Evolutionary conservation across 495 filamentous ascomycete genomes (phyloP), one percentile per base, ranked within the genome.

Genomic region (Lepraria neglecta): DNA sequence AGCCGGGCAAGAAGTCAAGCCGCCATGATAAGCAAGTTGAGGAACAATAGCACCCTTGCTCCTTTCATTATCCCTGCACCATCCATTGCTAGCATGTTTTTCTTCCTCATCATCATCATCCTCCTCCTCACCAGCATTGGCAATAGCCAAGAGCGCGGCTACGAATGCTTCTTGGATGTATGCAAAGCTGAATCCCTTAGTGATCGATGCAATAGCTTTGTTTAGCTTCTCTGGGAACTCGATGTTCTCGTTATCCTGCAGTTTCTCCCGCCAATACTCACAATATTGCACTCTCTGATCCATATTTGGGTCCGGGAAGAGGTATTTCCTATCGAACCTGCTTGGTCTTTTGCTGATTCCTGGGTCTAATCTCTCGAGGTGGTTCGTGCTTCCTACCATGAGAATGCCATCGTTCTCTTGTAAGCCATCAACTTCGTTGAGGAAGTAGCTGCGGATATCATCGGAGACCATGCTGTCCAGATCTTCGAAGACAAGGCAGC

Each of bases 371-470:
- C 71, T 67, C 2, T 83, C 82, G 15, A 84, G 65, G 63, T 87
- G 77, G 66, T 87, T 87, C 10, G 85, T 87, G 59, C 75, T 83
- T 4, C 81, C 84, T 45, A 87, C 71, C 72, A 87, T 85, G 62
- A 87, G 73, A 61, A 87, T 86, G 40, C 84, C 84, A 66, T 87
- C 81, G 65, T 87, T 87, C 60, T 74, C 77, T 64, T 82, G 80
- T 30, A 89, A 72, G 0, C 87, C 86, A 64, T 89, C 87, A 4
- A 88, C 79, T 64, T 89, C 83, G 67, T 89, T 89, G 43, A 89
- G 74, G 67, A 89, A 89, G 72, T 85, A 88, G 55, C 73, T 77
- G 15, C 85, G 73, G 24, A 82, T 78, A 6, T 54, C 61, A 45
- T 77, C 74, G 2, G 72, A 74, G 17, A 87, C 77, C 7, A 87